These are phyloP conservation scores for Colletotrichum zoysiae DNA, from an alignment of 2,329 filamentous ascomycete species.

Conservation along the genomic window DNA sequence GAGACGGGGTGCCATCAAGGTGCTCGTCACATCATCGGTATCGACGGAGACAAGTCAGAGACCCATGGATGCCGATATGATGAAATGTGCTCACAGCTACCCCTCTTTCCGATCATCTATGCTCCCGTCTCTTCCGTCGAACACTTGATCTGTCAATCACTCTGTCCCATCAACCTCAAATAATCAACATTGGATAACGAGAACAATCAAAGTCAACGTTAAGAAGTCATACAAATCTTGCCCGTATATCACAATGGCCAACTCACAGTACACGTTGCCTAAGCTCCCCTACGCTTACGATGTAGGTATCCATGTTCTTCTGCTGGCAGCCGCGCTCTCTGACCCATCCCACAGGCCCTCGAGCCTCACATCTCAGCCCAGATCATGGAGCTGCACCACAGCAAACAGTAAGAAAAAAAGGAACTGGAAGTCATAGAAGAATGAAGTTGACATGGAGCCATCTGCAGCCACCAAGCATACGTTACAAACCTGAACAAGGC, in stretches of 20 bases:
- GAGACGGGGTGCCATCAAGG: conserved; percentile 31
- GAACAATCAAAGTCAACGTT: background rate
- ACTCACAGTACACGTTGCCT: conserved; percentile 69
- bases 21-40: conserved; percentile 34
- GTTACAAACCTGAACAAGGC: conserved; percentile 80
- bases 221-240: background rate
- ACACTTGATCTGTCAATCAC: conserved; percentile 12
- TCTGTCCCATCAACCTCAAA: background rate
- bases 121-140: conserved; percentile 11
- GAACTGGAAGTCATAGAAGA: background rate
- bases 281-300: conserved; percentile 77
- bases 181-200: background rate
- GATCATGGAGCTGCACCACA: conserved; percentile 86
- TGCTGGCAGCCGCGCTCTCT: background rate
- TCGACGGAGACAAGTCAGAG: conserved; percentile 9
- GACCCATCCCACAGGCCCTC: conserved; percentile 64
- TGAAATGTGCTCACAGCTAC: conserved; percentile 38
- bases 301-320: conserved; percentile 61
- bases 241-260: conserved; percentile 50
- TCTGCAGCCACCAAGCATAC: conserved; percentile 74
- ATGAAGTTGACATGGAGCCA: background rate
- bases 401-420: conserved; percentile 66
- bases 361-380: conserved; percentile 80
- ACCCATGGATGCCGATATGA: conserved; percentile 16
- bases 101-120: conserved; percentile 11